Evolutionary conservation across 2,329 filamentous ascomycete species (phyloP).

Genomic region (Penicillium psychrosexuale): DNA sequence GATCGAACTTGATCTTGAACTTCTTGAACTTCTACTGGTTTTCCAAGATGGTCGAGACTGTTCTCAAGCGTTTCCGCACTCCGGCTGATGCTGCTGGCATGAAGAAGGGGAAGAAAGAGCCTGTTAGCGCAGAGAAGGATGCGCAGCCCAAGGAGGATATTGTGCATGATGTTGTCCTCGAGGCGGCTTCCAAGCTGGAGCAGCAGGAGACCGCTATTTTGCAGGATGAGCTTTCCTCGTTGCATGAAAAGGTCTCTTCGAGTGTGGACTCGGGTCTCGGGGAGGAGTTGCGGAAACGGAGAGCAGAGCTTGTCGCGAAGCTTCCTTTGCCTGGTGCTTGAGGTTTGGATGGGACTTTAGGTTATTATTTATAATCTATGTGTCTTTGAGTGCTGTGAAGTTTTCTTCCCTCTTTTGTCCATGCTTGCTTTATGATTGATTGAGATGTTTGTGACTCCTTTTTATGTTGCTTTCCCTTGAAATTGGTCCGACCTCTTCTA

Average conservation of each 20-base stretch:
- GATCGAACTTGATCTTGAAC: slow-evolving; percentile 59
- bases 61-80: slow-evolving; percentile 58
- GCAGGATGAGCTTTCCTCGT: slow-evolving; percentile 22
- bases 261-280: slow-evolving; percentile 69
- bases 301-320: slow-evolving; percentile 18
- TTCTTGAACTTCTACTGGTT: slow-evolving; percentile 65
- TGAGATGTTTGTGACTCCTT: not conserved
- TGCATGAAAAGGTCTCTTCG: slow-evolving; percentile 22
- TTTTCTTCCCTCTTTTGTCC: not conserved
- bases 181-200: slow-evolving; percentile 32
- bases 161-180: slow-evolving; percentile 35
- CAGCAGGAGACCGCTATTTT: slow-evolving; percentile 31
- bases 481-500: not conserved
- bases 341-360: not conserved
- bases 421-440: not conserved
- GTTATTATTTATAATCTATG: not conserved
- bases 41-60: slow-evolving; percentile 64
- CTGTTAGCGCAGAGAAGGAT: slow-evolving; percentile 7
- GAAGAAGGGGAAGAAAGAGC: slow-evolving; percentile 23
- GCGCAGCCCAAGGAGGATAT: slow-evolving; percentile 23
- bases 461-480: not conserved
- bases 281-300: slow-evolving; percentile 69
- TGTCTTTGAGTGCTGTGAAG: not conserved
- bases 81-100: slow-evolving; percentile 23
- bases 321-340: slow-evolving; percentile 14